Evolutionary conservation across 1,139 yeast genomes (phyloP).

Genomic region (Nakaseomyces kungkrabaensis): DNA sequence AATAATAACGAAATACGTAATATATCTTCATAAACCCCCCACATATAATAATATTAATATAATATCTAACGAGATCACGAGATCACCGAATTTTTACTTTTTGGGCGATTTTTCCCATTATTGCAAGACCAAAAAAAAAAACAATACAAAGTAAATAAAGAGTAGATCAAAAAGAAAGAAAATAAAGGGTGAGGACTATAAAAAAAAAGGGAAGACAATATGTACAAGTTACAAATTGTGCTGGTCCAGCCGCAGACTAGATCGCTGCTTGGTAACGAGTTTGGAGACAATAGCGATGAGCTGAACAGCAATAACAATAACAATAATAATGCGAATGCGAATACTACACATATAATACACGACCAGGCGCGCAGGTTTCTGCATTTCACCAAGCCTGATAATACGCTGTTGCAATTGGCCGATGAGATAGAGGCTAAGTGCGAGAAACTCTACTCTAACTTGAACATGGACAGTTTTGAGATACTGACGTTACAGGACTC

Average conservation of each 20-base stretch:
- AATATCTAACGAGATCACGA: background rate
- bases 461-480: constrained; percentile 29
- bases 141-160: background rate
- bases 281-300: background rate
- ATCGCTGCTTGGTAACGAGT: background rate
- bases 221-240: constrained; percentile 2
- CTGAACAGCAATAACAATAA: background rate
- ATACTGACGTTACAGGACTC: constrained; percentile 54
- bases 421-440: constrained; percentile 44
- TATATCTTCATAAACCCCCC: background rate
- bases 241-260: background rate
- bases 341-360: background rate
- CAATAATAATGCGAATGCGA: background rate
- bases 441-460: constrained; percentile 46
- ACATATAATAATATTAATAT: background rate
- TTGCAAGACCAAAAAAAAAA: background rate
- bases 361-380: constrained; percentile 37
- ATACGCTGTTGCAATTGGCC: constrained; percentile 38
- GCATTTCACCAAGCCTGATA: constrained; percentile 44
- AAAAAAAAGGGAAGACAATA: background rate
- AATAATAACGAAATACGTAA: background rate
- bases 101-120: background rate
- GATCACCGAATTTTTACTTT: background rate
- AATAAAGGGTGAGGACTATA: background rate
- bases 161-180: background rate